A percentile compares a stretch with the other conserved stretches of the same genome.
These are phyloP conservation scores for Sporobolomyces pararoseus DNA, from an alignment of 768 basidiomycete genomes.

Conservation along the genomic window DNA sequence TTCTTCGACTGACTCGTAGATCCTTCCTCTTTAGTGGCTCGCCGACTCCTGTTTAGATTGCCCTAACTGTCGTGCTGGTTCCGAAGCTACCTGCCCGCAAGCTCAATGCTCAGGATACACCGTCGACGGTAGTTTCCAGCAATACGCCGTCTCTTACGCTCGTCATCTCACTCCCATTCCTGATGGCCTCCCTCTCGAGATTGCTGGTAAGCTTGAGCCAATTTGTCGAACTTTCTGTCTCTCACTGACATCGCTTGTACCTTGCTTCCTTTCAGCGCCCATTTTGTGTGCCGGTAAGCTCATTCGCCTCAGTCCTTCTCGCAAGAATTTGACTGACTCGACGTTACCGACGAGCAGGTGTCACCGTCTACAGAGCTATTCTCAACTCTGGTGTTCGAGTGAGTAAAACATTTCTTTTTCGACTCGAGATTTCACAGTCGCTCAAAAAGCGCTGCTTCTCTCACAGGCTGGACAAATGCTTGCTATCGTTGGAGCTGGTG, in stretches of 20 bases:
- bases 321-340: too few relatives aligned
- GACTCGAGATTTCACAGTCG: conserved; percentile 49
- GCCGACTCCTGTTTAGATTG: conserved; percentile 45
- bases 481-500: conserved; percentile 55
- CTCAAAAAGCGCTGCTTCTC: conserved; percentile 51
- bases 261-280: too few relatives aligned
- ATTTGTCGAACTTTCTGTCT: too few relatives aligned
- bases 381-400: conserved; percentile 31
- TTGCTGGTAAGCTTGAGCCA: too few relatives aligned
- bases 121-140: conserved; percentile 54
- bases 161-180: conserved; percentile 77
- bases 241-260: too few relatives aligned
- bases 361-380: conserved; percentile 81
- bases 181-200: conserved; percentile 55
- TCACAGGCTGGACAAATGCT: conserved; percentile 63
- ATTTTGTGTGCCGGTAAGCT: conserved; percentile 58
- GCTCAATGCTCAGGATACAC: conserved; percentile 58
- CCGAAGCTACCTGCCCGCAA: conserved; percentile 30
- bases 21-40: conserved; percentile 45
- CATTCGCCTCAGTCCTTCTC: not conserved
- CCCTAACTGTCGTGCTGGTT: conserved; percentile 43
- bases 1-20: too few relatives aligned
- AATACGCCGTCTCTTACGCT: conserved; percentile 58
- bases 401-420: too few relatives aligned
- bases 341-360: too few relatives aligned